Evolutionary conservation across 495 filamentous ascomycete genomes (phyloP), one percentile per base, ranked within the genome.

Genomic region (Pyrenopolyporus hunteri): DNA sequence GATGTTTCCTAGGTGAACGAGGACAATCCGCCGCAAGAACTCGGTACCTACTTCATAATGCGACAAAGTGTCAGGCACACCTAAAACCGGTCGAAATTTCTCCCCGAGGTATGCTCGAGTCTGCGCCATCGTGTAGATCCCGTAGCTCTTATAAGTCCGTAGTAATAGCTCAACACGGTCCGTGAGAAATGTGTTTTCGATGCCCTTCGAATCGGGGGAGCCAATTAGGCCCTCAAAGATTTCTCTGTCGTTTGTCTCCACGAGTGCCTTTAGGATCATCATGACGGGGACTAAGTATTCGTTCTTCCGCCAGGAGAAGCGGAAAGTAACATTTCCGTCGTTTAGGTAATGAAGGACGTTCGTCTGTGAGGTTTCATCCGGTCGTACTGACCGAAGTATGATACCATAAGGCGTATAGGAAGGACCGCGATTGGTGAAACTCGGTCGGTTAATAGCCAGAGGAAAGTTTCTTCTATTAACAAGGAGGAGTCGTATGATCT

Each of bases 271-370:
- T 59, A 98, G 74, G 10, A 97, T 84, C 94, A 98, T 97, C 83
- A 97, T 87, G 57, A 91, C 89, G 13, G 94, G 94, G 10, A 98
- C 82, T 17, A 97, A 82, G 70, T 89, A 98, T 76, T 98, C 94
- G 61, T 91, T 91, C 80, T 98, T 98, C 60, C 93, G 82, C 94
- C 94, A 98, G 1, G 93, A 97, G 75, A 98, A 98, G 32, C 94
- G 84, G 78, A 98, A 96, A 1, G 89, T 97, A 57, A 97, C 85
- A 72, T 97, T 97, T 59, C 94, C 94, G 73, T 98, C 93, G 58
- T 81, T 88, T 40, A 97, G 86, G 75, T 97, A 98, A 74, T 98
- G 94, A 19, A 98, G 81, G 19, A 96, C 92, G 65, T 97, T 98
- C 8, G 93, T 98, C 71, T 98, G 94, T 10, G 93, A 97, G 13